phyloP scores from a whole-genome alignment of 768 basidiomycete genomes.

The Mycena rosella region DNA sequence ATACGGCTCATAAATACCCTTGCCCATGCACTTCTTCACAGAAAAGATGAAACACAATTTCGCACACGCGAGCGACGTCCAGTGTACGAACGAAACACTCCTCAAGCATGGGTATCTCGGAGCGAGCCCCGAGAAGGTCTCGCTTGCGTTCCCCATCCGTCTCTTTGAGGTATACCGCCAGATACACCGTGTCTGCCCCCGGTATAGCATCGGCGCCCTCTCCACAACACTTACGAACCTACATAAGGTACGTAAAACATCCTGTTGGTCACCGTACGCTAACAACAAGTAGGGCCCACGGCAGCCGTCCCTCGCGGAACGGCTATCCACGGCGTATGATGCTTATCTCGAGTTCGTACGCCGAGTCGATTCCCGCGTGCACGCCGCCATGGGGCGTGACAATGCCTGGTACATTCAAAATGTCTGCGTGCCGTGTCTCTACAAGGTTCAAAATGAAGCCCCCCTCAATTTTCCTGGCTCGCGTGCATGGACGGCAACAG shows the following conservation, averaged over 20 bases:
- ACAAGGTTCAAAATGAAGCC: not conserved
- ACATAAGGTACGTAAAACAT: constrained; percentile 38
- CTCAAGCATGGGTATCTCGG: constrained; percentile 40
- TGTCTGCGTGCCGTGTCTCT: constrained; percentile 17
- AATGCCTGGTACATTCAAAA: constrained; percentile 8
- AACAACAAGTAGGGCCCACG: not conserved
- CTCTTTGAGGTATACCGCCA: constrained; percentile 42
- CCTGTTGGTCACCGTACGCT: too few relatives aligned
- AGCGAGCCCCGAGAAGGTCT: constrained; percentile 32
- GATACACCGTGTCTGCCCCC: constrained; percentile 40
- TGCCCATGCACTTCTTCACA: too few relatives aligned
- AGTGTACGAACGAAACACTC: constrained; percentile 35
- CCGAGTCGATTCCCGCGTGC: not conserved
- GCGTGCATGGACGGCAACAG: constrained; percentile 22
- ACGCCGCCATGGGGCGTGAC: not conserved
- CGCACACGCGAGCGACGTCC: not conserved
- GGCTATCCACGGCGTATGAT: constrained; percentile 9
- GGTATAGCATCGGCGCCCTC: constrained; percentile 40
- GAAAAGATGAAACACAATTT: not conserved
- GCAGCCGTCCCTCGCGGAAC: not conserved
- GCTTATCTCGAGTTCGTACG: constrained; percentile 16
- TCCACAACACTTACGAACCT: constrained; percentile 31
- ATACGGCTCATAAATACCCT: too few relatives aligned
- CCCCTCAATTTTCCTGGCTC: constrained; percentile 1
- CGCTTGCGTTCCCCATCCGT: constrained; percentile 35